Percentiles rank a stretch among this genome's conserved stretches.
Evolutionary conservation across 2,329 filamentous ascomycete genomes (phyloP).

Genomic region (Aspergillus pseudoglaucus): DNA sequence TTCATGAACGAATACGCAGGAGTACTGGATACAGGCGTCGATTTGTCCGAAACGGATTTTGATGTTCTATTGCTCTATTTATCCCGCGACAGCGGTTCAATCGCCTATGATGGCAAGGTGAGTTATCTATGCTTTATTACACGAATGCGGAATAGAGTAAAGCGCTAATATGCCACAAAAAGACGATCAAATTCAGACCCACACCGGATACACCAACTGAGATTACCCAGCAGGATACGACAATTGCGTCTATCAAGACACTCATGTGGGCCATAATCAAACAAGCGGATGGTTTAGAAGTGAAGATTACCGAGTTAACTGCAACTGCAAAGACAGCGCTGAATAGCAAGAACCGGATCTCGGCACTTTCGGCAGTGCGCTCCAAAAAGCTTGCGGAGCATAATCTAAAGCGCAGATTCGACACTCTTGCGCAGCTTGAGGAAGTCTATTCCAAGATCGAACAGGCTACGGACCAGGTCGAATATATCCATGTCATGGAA

Average conservation of each 20-base stretch:
- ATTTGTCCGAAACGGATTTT: slow-evolving; percentile 58
- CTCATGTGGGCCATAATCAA: slow-evolving; percentile 62
- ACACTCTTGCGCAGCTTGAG: slow-evolving; percentile 73
- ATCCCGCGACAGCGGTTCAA: slow-evolving; percentile 56
- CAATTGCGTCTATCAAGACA: slow-evolving; percentile 71
- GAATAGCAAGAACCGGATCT: slow-evolving; percentile 62
- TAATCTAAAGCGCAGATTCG: slow-evolving; percentile 63
- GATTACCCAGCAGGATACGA: slow-evolving; percentile 71
- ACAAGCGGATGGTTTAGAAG: slow-evolving; percentile 60
- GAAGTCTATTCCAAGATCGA: slow-evolving; percentile 76
- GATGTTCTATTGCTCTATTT: slow-evolving; percentile 65
- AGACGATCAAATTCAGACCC: slow-evolving; percentile 67
- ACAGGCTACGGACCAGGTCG: slow-evolving; percentile 76
- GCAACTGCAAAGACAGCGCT: slow-evolving; percentile 63
- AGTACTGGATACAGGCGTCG: slow-evolving; percentile 43
- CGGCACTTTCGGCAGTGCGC: slow-evolving; percentile 70
- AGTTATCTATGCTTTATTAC: slow-evolving; percentile 8
- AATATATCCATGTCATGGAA: slow-evolving; percentile 77
- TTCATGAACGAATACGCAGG: slow-evolving; percentile 56
- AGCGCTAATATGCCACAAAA: slow-evolving; percentile 17
- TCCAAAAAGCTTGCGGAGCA: slow-evolving; percentile 76
- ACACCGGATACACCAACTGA: slow-evolving; percentile 41
- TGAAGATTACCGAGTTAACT: slow-evolving; percentile 46
- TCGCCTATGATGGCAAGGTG: slow-evolving; percentile 44
- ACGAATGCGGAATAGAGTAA: slow-evolving; percentile 1